A percentile compares a stretch with the other conserved stretches of the same genome.
Conservation (phyloP, 2,329 filamentous ascomycete species). For the Metarhizium anisopliae region DNA sequence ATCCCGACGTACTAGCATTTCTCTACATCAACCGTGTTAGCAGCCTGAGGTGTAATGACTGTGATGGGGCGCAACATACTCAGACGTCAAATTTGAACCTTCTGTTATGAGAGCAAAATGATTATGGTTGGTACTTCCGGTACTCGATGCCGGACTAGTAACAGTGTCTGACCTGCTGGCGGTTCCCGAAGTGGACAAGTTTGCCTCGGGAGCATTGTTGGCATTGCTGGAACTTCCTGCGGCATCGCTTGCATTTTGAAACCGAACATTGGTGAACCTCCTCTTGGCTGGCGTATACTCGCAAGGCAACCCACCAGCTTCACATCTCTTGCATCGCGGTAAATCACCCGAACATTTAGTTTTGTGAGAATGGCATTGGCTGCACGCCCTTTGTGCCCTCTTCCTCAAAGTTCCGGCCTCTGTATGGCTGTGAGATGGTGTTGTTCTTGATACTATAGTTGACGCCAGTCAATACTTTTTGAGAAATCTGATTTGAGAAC, state of each 20-base stretch:
- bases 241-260: constrained; percentile 9
- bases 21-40: constrained; percentile 12
- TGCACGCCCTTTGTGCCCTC: constrained; percentile 32
- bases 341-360: constrained; percentile 34
- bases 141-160: constrained; percentile 12
- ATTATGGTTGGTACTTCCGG: constrained; percentile 5
- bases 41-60: background rate
- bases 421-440: constrained; percentile 30
- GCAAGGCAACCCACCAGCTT: constrained; percentile 23
- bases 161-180: constrained; percentile 8
- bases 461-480: background rate
- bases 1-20: constrained; percentile 24
- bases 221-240: background rate
- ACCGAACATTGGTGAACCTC: constrained; percentile 25
- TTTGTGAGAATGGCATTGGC: constrained; percentile 32
- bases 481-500: background rate
- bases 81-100: constrained; percentile 14
- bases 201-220: background rate
- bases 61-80: constrained; percentile 15
- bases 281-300: constrained; percentile 31
- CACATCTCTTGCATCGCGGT: constrained; percentile 30
- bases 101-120: constrained; percentile 15
- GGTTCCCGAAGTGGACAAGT: constrained; percentile 4
- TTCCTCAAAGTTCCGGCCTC: constrained; percentile 33
- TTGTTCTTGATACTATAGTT: constrained; percentile 26